Percentiles rank a stretch among this genome's conserved stretches.
Evolutionary conservation across 2,329 filamentous ascomycete species (phyloP).

Genomic region (Colletotrichum sp.): DNA sequence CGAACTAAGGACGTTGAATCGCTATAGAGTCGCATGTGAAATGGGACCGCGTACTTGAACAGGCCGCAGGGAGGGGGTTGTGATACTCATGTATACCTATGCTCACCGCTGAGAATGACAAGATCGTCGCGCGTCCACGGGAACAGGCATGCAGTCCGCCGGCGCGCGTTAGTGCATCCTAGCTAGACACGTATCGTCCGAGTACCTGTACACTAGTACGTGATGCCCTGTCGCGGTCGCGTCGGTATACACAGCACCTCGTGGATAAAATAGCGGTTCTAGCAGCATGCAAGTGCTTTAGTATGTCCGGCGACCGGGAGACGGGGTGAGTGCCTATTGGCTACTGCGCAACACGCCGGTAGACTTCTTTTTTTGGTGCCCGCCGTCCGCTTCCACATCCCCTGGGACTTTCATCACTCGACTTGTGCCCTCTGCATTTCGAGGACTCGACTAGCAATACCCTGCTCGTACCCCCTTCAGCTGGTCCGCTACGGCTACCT

Average conservation of each 20-base stretch:
- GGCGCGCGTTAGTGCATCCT: background rate
- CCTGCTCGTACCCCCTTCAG: background rate
- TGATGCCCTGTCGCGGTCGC: background rate
- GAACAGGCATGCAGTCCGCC: background rate
- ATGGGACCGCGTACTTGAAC: background rate
- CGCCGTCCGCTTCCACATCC: background rate
- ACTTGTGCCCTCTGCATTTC: background rate
- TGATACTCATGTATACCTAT: slow-evolving; percentile 1
- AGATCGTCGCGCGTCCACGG: background rate
- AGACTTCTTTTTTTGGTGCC: background rate
- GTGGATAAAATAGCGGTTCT: background rate
- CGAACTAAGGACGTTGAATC: background rate
- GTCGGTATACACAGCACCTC: background rate
- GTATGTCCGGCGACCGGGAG: background rate
- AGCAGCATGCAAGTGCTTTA: background rate
- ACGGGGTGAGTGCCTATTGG: slow-evolving; percentile 10
- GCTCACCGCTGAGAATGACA: slow-evolving; percentile 10
- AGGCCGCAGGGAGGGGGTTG: background rate
- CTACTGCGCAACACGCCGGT: background rate
- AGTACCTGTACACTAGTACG: background rate
- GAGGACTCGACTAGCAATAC: background rate
- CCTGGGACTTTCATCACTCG: background rate
- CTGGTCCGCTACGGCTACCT: background rate
- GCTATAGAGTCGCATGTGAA: background rate
- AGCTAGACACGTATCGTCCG: background rate